Percentiles rank a stretch among this genome's conserved stretches.
phyloP scores from a whole-genome alignment of 2,329 filamentous ascomycete genomes.

The Alternaria sp. region DNA sequence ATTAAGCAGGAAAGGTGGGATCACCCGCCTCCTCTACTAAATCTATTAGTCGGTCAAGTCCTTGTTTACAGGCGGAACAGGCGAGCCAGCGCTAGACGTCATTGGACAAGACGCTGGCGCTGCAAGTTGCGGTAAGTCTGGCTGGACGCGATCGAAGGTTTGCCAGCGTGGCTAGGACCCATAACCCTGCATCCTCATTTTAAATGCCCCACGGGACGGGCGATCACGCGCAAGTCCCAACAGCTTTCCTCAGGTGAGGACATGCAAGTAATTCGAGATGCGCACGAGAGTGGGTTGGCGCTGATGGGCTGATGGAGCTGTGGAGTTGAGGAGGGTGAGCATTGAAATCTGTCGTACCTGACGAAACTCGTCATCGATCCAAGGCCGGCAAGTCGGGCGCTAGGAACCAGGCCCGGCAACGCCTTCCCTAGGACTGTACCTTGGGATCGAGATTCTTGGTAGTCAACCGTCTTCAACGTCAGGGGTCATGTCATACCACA shows the following conservation, averaged over 20 bases:
- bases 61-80: slow-evolving; percentile 28
- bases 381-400: slow-evolving; percentile 8
- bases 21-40: slow-evolving; percentile 28
- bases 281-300: slow-evolving; percentile 12
- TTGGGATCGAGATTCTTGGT: slow-evolving; percentile 5
- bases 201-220: slow-evolving; percentile 11
- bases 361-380: slow-evolving; percentile 8
- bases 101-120: slow-evolving; percentile 23
- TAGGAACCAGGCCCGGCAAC: slow-evolving; percentile 9
- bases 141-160: slow-evolving; percentile 21
- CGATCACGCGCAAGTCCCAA: slow-evolving; percentile 10
- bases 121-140: slow-evolving; percentile 21
- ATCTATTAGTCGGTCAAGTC: slow-evolving; percentile 24
- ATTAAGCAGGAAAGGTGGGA: slow-evolving; percentile 31
- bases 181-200: slow-evolving; percentile 25
- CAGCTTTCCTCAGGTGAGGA: slow-evolving; percentile 10
- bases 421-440: slow-evolving; percentile 1
- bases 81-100: slow-evolving; percentile 22
- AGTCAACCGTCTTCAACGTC: not conserved
- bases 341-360: slow-evolving; percentile 7
- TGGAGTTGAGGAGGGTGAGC: slow-evolving; percentile 15
- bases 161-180: slow-evolving; percentile 26
- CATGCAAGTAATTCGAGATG: slow-evolving; percentile 6
- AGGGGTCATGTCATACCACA: slow-evolving; percentile 8
- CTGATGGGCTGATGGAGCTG: slow-evolving; percentile 19